Conservation (phyloP, 257 asterid species). For the Avicennia marina region DNA sequence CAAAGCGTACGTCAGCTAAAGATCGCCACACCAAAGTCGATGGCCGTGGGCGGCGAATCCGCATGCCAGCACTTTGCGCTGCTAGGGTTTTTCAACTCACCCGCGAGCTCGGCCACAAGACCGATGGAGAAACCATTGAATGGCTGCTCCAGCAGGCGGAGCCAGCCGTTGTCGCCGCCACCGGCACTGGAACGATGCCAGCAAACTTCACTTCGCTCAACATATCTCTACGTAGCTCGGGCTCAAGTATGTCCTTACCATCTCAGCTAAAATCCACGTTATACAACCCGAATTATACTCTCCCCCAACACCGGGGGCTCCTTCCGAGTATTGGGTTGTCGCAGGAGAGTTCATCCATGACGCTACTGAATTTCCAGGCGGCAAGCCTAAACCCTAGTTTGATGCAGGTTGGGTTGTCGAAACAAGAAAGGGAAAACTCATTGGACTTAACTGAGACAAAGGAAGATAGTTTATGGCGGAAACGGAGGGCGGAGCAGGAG, state of each 20-base stretch:
- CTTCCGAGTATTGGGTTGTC: conserved; percentile 63
- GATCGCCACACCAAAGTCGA: conserved; percentile 94
- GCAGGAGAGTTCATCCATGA: conserved; percentile 45
- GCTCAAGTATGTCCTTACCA: conserved; percentile 89
- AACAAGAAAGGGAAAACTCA: conserved; percentile 56
- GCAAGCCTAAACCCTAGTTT: conserved; percentile 45
- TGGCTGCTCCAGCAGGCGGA: conserved; percentile 98
- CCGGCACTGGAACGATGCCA: conserved; percentile 96
- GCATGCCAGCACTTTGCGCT: conserved; percentile 94
- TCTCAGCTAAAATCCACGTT: conserved; percentile 78
- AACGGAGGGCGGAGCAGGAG: conserved; percentile 61
- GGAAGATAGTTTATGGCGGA: conserved; percentile 54
- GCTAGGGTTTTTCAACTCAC: conserved; percentile 98
- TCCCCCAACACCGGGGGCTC: conserved; percentile 48
- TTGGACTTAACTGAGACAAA: conserved; percentile 41
- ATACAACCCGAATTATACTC: conserved; percentile 49
- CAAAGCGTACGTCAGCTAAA: conserved; percentile 75
- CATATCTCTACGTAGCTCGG: conserved; percentile 82
- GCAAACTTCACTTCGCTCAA: conserved; percentile 90
- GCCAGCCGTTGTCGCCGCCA: conserved; percentile 89
- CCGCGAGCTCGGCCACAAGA: conserved; percentile 87
- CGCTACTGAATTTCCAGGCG: conserved; percentile 61
- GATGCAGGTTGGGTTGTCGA: conserved; percentile 52
- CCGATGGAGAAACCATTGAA: conserved; percentile 89
- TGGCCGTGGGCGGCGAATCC: conserved; percentile 90